Evolutionary conservation across 2,329 filamentous ascomycete genomes (phyloP).

Genomic region (Beauveria sp.): DNA sequence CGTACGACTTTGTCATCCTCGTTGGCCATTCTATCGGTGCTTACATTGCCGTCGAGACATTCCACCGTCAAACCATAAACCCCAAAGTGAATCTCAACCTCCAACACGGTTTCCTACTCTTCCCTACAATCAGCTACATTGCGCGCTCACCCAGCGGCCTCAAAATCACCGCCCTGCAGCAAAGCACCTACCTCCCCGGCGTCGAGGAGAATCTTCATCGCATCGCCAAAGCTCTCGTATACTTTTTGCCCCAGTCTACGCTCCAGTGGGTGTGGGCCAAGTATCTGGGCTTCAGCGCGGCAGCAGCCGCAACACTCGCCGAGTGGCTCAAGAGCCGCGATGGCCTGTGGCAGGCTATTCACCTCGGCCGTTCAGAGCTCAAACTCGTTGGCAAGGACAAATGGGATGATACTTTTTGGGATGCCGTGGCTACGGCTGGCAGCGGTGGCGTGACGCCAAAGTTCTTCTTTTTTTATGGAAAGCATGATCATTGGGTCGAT

Average conservation of each 20-base stretch:
- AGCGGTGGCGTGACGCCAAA: constrained; percentile 29
- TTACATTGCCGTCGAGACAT: constrained; percentile 63
- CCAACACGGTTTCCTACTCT: constrained; percentile 55
- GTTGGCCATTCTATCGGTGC: constrained; percentile 69
- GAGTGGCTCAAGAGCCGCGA: constrained; percentile 48
- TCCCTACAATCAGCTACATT: constrained; percentile 69
- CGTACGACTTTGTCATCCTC: constrained; percentile 54
- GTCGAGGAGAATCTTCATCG: constrained; percentile 34
- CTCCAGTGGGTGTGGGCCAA: constrained; percentile 36
- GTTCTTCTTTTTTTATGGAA: constrained; percentile 55
- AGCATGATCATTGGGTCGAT: constrained; percentile 56
- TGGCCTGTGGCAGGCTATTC: constrained; percentile 52
- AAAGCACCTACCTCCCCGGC: constrained; percentile 24
- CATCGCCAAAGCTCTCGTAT: constrained; percentile 34
- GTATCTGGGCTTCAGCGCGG: constrained; percentile 39
- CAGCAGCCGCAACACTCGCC: constrained; percentile 42
- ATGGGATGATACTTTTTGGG: constrained; percentile 53
- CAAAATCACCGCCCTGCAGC: constrained; percentile 30
- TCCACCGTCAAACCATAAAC: constrained; percentile 41
- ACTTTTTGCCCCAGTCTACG: constrained; percentile 32
- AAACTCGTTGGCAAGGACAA: constrained; percentile 47
- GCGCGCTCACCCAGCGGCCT: constrained; percentile 53
- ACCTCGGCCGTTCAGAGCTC: constrained; percentile 54
- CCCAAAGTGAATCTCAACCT: constrained; percentile 34
- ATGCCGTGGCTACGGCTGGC: constrained; percentile 19